Percentiles rank a stretch among this genome's conserved stretches.
Conservation (phyloP, 1,284 basidiomycete species). For the Neonothopanus nambi region DNA sequence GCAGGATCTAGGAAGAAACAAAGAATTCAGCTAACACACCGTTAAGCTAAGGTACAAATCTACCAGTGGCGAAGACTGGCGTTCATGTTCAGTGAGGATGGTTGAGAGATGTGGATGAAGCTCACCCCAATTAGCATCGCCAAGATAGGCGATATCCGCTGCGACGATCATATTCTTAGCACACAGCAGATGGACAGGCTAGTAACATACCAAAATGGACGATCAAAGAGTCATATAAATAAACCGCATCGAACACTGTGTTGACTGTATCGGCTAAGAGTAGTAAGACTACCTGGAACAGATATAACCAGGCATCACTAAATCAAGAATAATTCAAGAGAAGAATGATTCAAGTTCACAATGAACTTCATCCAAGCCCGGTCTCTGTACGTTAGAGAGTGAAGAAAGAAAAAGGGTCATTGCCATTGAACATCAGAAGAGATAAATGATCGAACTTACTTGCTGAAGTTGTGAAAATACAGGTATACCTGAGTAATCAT, state of each 20-base stretch:
- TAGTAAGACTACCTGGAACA: constrained; percentile 29
- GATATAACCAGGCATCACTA: neutral
- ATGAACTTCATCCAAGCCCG: constrained; percentile 23
- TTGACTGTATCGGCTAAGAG: constrained; percentile 38
- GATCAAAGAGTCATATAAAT: constrained; percentile 37
- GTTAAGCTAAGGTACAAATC: constrained; percentile 17
- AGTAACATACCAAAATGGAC: constrained; percentile 34
- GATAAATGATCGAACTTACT: no score
- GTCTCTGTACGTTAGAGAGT: constrained; percentile 17
- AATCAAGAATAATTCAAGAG: neutral
- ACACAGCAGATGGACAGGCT: neutral
- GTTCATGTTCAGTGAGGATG: neutral
- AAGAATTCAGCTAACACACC: neutral
- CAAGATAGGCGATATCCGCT: constrained; percentile 31
- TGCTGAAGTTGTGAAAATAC: constrained; percentile 34
- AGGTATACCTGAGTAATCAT: constrained; percentile 39
- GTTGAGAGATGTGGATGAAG: neutral
- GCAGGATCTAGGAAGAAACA: constrained; percentile 28
- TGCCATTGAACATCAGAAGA: neutral
- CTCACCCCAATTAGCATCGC: constrained; percentile 36
- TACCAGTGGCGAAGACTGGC: constrained; percentile 35
- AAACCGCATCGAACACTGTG: constrained; percentile 34
- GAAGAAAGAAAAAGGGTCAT: neutral
- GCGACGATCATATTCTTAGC: neutral
- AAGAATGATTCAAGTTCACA: constrained; percentile 9